Evolutionary conservation across 495 filamentous ascomycete species (phyloP), one percentile per base, ranked within the genome.

Genomic region (Astrocystis sublimbata): DNA sequence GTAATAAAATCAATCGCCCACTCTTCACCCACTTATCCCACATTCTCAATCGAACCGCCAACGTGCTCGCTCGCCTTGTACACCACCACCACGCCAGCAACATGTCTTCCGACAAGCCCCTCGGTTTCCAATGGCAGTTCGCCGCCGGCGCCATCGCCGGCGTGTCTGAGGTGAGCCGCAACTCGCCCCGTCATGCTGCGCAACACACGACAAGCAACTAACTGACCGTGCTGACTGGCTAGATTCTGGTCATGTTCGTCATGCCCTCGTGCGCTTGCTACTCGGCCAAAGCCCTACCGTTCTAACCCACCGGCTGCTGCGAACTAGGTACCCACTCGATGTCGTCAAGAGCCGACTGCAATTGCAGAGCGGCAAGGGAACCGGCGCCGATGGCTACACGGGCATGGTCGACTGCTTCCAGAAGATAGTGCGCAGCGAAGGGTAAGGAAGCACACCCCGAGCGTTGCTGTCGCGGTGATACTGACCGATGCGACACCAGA

Each of bases 261-360:
- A 80, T 69, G 40, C 56, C 45, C 56, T 42, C 45, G 7, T 31
- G 10, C 33, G 63, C 52, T 41, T 9, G 5, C 15, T 61, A 12
- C 41, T 31, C 60, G 60, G n/a, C 33, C 41, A 13, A 40, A 31
- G 35, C 3, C 30, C 33, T 35, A 3, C 31, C 13, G 41, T 49
- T 42, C 51, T 62, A 62, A 62, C 33, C 30, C 41, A 1, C n/a
- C 24, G n/a, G n/a, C n/a, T n/a, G n/a, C 40, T n/a, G 41, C 33
- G 36, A 12, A 53, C 46, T 53, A 97, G 92, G 94, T 98, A 98
- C 82, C 94, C 94, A 68, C 81, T 98, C 69, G 94, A 98, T 76
- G 93, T 98, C 45, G 91, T 98, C 70, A 98, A 98, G 83, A 98
- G 94, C 52, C 82, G 94, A 86, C 88, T 98, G 73, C 93, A 97